These are phyloP conservation scores for Ascoidea rubescens DNA, from an alignment of 805 yeast species.

Conservation along the genomic window DNA sequence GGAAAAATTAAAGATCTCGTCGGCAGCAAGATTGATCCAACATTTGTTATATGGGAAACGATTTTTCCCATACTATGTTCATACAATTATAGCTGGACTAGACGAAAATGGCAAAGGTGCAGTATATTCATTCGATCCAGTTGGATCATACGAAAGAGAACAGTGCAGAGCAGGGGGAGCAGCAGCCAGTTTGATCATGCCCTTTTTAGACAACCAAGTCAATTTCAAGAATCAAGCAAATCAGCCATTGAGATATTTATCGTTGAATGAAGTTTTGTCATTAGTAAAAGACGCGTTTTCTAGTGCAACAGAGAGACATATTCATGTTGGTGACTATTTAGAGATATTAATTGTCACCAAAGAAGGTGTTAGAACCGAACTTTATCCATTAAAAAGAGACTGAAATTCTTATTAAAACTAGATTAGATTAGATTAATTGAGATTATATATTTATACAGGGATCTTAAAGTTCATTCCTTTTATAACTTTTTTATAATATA, in stretches of 20 bases:
- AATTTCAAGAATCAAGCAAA: conserved; percentile 86
- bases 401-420: conserved; percentile 17
- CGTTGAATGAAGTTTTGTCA: conserved; percentile 73
- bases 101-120: conserved; percentile 84
- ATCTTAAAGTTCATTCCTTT: conserved; percentile 66
- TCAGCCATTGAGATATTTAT: conserved; percentile 48
- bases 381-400: conserved; percentile 80
- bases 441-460: conserved; percentile 27
- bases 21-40: conserved; percentile 86
- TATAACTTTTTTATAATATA: conserved; percentile 73
- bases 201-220: conserved; percentile 94
- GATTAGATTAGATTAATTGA: background rate
- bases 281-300: conserved; percentile 89
- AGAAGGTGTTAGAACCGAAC: conserved; percentile 80
- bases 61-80: conserved; percentile 93
- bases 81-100: conserved; percentile 87
- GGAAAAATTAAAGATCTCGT: conserved; percentile 47
- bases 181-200: conserved; percentile 92
- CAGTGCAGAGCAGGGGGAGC: conserved; percentile 98
- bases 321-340: conserved; percentile 94
- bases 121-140: conserved; percentile 93
- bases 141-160: conserved; percentile 94
- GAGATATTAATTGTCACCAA: conserved; percentile 85
- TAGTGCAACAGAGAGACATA: conserved; percentile 96
- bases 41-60: conserved; percentile 85